A percentile compares a stretch with the other conserved stretches of the same genome.
phyloP scores from a whole-genome alignment of 768 basidiomycete species.

The Pulveroboletus sp. region DNA sequence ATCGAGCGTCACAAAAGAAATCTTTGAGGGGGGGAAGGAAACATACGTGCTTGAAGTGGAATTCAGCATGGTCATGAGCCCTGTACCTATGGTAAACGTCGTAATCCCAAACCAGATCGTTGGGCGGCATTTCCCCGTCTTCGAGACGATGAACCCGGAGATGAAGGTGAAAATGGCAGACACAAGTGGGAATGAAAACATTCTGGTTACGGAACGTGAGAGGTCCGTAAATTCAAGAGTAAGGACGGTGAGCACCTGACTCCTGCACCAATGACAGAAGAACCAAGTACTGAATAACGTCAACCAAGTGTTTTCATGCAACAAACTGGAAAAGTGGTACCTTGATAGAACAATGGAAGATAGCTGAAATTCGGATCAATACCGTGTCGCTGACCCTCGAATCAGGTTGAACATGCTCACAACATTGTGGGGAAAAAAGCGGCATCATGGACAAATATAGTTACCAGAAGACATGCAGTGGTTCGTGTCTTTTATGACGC shows the following conservation, averaged over 20 bases:
- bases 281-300: conserved; percentile 47
- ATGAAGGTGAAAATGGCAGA: conserved; percentile 47
- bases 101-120: conserved; percentile 64
- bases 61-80: conserved; percentile 69
- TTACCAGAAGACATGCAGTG: conserved; percentile 54
- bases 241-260: conserved; percentile 47
- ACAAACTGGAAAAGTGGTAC: background rate
- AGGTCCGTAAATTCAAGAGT: background rate
- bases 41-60: conserved; percentile 39
- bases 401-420: conserved; percentile 6
- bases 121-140: conserved; percentile 52
- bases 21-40: background rate
- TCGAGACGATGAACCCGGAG: conserved; percentile 59
- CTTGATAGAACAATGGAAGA: conserved; percentile 72
- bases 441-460: conserved; percentile 57
- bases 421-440: conserved; percentile 49
- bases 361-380: conserved; percentile 35
- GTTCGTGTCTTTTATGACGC: conserved; percentile 53
- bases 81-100: conserved; percentile 57
- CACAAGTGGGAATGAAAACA: conserved; percentile 68
- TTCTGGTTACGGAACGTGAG: conserved; percentile 36
- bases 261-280: conserved; percentile 68
- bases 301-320: background rate
- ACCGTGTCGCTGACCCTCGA: too few species aligned
- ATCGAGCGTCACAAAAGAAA: background rate